A percentile compares a stretch with the other conserved stretches of the same genome.
Evolutionary conservation across 208 protist genomes (phyloP).

Genomic region (Lotmaria passim): DNA sequence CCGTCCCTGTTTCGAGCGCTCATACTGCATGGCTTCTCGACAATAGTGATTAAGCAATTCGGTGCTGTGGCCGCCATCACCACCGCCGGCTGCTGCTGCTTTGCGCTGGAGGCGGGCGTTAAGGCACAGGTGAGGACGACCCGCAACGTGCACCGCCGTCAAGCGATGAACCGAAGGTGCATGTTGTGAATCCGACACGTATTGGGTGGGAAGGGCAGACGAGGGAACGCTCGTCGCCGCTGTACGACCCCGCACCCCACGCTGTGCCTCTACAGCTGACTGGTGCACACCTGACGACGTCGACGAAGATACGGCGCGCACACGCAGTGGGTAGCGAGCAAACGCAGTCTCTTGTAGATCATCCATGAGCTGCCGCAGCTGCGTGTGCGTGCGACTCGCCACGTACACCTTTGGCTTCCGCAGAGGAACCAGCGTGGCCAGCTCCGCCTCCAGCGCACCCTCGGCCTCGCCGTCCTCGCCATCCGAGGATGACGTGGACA

Average conservation of each 20-base stretch:
- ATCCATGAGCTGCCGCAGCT: constrained; percentile 93
- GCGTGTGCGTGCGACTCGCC: constrained; percentile 95
- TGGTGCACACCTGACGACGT: neutral
- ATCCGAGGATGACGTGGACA: constrained; percentile 19
- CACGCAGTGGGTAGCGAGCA: constrained; percentile 41
- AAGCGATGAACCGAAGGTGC: constrained; percentile 30
- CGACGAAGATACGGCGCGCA: neutral
- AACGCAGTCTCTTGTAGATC: constrained; percentile 91
- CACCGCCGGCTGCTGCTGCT: constrained; percentile 36
- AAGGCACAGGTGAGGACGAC: constrained; percentile 92
- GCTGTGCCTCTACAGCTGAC: no score
- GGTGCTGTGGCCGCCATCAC: constrained; percentile 18
- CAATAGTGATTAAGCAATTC: constrained; percentile 94
- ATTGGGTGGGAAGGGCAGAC: no score
- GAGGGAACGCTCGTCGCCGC: no score
- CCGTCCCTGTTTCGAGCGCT: constrained; percentile 55
- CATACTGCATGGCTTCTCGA: constrained; percentile 85
- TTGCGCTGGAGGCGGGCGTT: constrained; percentile 58
- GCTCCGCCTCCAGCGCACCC: neutral
- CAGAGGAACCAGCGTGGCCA: constrained; percentile 43
- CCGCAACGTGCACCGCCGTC: constrained; percentile 86
- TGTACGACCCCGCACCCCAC: no score
- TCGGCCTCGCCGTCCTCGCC: constrained; percentile 28
- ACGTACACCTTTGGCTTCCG: constrained; percentile 92
- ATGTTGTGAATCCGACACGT: neutral